phyloP scores from a whole-genome alignment of 192 early-diverging fungal species.

The Paraglomus occultum region DNA sequence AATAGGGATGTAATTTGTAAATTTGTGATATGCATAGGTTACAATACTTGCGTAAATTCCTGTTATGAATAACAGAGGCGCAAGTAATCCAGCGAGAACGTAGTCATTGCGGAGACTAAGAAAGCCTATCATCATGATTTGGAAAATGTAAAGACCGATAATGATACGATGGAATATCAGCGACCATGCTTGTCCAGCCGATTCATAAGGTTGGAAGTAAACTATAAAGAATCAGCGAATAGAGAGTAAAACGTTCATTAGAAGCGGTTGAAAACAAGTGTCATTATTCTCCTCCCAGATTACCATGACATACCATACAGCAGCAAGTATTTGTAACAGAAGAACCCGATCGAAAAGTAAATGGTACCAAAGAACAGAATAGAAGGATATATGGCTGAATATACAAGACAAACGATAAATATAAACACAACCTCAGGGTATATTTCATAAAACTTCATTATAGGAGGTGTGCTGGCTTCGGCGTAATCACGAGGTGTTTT shows the following conservation, averaged over 20 bases:
- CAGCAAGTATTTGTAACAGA: conserved; percentile 74
- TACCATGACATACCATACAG: conserved; percentile 52
- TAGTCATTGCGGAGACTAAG: conserved; percentile 56
- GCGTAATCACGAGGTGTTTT: conserved; percentile 80
- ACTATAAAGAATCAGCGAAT: conserved; percentile 38
- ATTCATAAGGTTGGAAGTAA: conserved; percentile 74
- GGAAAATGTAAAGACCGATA: conserved; percentile 62
- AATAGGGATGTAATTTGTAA: conserved; percentile 48
- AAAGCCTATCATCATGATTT: conserved; percentile 60
- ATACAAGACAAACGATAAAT: conserved; percentile 71
- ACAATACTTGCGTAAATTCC: conserved; percentile 46
- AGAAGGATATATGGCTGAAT: conserved; percentile 72
- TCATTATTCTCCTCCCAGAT: not conserved
- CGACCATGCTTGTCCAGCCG: conserved; percentile 70
- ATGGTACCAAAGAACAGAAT: conserved; percentile 68
- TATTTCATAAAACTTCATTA: conserved; percentile 66
- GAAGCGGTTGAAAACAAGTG: not conserved
- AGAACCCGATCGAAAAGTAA: conserved; percentile 64
- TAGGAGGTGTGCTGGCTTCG: conserved; percentile 67
- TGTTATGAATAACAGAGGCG: conserved; percentile 50
- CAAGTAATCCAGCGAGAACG: conserved; percentile 39
- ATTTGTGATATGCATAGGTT: conserved; percentile 40
- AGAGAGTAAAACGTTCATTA: not conserved
- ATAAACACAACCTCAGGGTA: conserved; percentile 71
- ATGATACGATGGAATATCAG: conserved; percentile 68